Percentiles rank a stretch among this genome's conserved stretches.
These are phyloP conservation scores for Macrophomina phaseolina DNA, from an alignment of 2,329 filamentous ascomycete species.

Conservation along the genomic window DNA sequence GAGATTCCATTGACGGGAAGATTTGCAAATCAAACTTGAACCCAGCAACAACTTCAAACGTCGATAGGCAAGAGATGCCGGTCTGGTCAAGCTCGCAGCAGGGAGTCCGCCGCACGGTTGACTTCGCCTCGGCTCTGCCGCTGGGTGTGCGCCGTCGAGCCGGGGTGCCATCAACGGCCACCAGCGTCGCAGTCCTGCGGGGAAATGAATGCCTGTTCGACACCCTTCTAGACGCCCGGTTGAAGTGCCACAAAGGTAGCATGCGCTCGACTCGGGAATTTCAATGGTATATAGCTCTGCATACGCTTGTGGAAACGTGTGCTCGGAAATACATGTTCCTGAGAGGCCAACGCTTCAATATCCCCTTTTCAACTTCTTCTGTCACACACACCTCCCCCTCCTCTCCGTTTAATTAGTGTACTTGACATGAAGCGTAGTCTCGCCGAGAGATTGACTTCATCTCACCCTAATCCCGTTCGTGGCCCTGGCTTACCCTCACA, in stretches of 20 bases:
- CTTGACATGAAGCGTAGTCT: background rate
- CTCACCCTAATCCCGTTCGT: background rate
- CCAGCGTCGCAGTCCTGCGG: conserved; percentile 16
- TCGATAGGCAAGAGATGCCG: conserved; percentile 22
- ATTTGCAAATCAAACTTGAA: background rate
- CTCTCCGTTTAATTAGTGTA: background rate
- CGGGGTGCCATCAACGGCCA: conserved; percentile 8
- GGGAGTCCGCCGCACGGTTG: background rate
- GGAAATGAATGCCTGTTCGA: background rate
- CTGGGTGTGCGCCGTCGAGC: background rate
- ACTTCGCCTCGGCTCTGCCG: background rate
- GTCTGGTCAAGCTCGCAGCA: background rate
- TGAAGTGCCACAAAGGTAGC: background rate
- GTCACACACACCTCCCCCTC: background rate
- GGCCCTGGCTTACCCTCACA: background rate
- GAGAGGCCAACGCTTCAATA: too few species aligned
- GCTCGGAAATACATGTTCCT: too few species aligned
- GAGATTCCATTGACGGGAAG: background rate
- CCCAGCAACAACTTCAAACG: conserved; percentile 18
- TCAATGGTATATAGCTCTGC: too few species aligned
- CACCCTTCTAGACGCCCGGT: too few species aligned
- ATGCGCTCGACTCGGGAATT: too few species aligned
- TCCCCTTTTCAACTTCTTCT: background rate
- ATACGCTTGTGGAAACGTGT: too few species aligned
- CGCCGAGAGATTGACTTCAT: conserved; percentile 7